Conservation (phyloP, 73 alveolate species). For the Tetrahymena malaccensis region DNA sequence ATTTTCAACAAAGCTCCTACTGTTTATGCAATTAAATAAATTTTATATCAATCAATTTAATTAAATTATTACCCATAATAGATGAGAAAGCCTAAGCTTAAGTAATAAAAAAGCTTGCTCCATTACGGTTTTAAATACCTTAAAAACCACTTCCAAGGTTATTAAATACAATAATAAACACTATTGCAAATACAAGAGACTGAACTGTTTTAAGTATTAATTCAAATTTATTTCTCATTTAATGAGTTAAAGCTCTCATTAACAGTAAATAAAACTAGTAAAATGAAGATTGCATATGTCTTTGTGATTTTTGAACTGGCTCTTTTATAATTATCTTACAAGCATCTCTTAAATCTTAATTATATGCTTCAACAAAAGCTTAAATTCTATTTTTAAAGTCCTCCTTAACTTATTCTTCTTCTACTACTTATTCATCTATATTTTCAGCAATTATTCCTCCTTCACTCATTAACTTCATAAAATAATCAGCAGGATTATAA, state of each 20-base stretch:
- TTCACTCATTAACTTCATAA: constrained; percentile 42
- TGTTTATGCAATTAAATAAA: too few species aligned
- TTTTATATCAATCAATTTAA: not conserved
- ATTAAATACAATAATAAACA: not conserved
- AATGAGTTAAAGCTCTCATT: not conserved
- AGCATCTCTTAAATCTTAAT: not conserved
- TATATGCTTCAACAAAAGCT: not conserved
- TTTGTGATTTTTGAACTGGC: not conserved
- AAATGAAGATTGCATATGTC: not conserved
- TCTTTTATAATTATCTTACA: not conserved
- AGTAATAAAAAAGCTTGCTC: not conserved
- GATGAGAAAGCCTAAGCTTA: not conserved
- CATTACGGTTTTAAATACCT: constrained; percentile 11
- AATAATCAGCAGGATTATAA: constrained; percentile 72
- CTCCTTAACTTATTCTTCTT: constrained; percentile 3
- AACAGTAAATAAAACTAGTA: not conserved
- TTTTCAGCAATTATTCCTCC: not conserved
- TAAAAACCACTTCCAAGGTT: not conserved
- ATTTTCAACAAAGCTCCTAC: not conserved
- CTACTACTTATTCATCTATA: not conserved
- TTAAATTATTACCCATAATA: not conserved
- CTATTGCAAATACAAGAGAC: not conserved
- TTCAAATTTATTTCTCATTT: not conserved
- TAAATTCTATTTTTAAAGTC: constrained; percentile 21
- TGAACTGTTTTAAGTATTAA: not conserved